Conservation (phyloP, 2,329 filamentous ascomycete genomes). For the Diaporthe sp. region DNA sequence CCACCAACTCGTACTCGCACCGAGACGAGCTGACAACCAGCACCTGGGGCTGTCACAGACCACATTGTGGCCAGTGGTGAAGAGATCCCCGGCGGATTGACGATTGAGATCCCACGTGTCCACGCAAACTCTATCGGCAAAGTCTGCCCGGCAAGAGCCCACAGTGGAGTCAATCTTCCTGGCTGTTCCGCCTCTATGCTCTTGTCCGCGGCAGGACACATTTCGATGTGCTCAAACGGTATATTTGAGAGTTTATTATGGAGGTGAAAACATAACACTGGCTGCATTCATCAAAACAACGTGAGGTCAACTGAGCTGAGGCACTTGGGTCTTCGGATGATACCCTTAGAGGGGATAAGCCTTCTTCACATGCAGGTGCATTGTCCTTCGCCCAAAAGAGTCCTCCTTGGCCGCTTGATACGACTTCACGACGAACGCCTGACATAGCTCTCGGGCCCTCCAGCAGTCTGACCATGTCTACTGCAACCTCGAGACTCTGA, state of each 20-base stretch:
- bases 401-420: not conserved
- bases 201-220: not conserved
- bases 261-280: not conserved
- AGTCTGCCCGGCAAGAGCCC: constrained; percentile 12
- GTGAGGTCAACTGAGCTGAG: not conserved
- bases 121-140: constrained; percentile 30
- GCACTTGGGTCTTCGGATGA: constrained; percentile 14
- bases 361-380: constrained; percentile 24
- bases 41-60: constrained; percentile 28
- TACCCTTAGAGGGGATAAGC: constrained; percentile 17
- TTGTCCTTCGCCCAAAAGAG: constrained; percentile 8
- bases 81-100: constrained; percentile 15
- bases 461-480: not conserved
- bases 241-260: not conserved
- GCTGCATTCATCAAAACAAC: not conserved
- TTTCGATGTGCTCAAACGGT: not conserved
- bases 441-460: not conserved
- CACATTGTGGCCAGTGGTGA: constrained; percentile 28
- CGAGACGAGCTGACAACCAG: not conserved
- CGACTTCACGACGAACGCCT: constrained; percentile 22
- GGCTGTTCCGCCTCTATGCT: not conserved
- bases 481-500: constrained; percentile 17
- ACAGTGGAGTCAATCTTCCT: constrained; percentile 5
- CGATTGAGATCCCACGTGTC: constrained; percentile 32
- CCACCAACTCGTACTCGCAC: constrained; percentile 10